Evolutionary conservation across 345 rosid species (phyloP), one percentile per base, ranked within the genome.

Genomic region (Sapria himalayana): DNA sequence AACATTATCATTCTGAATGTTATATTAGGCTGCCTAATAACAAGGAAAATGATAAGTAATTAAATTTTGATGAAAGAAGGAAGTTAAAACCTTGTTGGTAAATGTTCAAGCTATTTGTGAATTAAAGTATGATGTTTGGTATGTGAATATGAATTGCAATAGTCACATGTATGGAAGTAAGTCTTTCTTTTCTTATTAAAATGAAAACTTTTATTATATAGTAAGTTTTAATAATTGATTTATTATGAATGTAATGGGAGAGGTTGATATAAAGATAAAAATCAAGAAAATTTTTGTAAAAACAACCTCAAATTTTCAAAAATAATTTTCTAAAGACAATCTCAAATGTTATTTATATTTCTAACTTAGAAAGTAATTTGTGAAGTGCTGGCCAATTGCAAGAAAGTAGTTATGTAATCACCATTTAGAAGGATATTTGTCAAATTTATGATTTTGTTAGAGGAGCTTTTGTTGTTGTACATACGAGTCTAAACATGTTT

Each of bases 151-250:
- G 1, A 23, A 33, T 2, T 33, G 21, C 5, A 46, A 2, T 12
- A 34, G 16, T 11, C 41, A 22, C 16, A 46, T 46, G 47, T 9
- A 17, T 29, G 29, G 49, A 19, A 45, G 19, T 33, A 45, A 45
- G 38, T 45, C 39, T 7, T 32, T 2, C 15, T 33, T 32, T 2
- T 43, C 37, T 5, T 29, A 17, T 11, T 12, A 25, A 18, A 33
- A 32, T 21, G 31, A 32, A 20, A 4, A 9, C 20, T 45, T 29
- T 29, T 13, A 29, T 29, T 29, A 10, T 29, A 29, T 4, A 29
- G 33, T 29, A 4, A 29, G 7, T 29, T 29, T 29, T 29, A 5
- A 14, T 11, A 5, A 29, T 29, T 29, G 1, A 9, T 29, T 14
- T 29, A 29, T 5, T 7, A 5, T 29, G 13, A 29, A 29, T 29